phyloP scores from a whole-genome alignment of 2,329 filamentous ascomycete species.

The Pseudogymnoascus sp. region DNA sequence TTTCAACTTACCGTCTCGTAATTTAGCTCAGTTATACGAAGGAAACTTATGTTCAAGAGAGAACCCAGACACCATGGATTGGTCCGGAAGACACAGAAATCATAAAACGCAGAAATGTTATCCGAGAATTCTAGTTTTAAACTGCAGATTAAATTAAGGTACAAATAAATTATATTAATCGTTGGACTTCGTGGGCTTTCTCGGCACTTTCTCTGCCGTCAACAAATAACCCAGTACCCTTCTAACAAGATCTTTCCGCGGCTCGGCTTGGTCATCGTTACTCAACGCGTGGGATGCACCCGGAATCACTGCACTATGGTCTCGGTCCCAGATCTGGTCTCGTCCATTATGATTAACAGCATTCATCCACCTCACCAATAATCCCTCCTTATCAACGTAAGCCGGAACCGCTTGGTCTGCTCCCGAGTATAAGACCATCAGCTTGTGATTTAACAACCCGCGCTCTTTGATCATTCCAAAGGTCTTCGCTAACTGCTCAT shows the following conservation, averaged over 20 bases:
- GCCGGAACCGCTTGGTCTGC: slow-evolving; percentile 38
- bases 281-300: slow-evolving; percentile 42
- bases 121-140: neutral
- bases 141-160: neutral
- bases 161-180: neutral
- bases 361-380: slow-evolving; percentile 37
- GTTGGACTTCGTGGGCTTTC: neutral
- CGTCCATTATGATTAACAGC: slow-evolving; percentile 32
- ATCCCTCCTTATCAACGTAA: slow-evolving; percentile 37
- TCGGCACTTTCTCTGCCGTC: slow-evolving; percentile 4
- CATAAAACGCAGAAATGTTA: neutral
- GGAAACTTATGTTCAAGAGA: neutral
- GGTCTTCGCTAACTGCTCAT: slow-evolving; percentile 41
- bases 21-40: neutral
- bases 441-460: slow-evolving; percentile 31
- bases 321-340: slow-evolving; percentile 37
- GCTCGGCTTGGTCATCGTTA: slow-evolving; percentile 39
- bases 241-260: slow-evolving; percentile 21
- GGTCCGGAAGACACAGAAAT: neutral
- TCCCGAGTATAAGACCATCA: slow-evolving; percentile 40
- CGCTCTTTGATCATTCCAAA: slow-evolving; percentile 44
- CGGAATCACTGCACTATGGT: slow-evolving; percentile 41
- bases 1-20: neutral
- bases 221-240: slow-evolving; percentile 16
- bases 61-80: neutral